Base-by-base conservation (phyloP, 495 filamentous ascomycete species). In the Annulohypoxylon bovei region DNA sequence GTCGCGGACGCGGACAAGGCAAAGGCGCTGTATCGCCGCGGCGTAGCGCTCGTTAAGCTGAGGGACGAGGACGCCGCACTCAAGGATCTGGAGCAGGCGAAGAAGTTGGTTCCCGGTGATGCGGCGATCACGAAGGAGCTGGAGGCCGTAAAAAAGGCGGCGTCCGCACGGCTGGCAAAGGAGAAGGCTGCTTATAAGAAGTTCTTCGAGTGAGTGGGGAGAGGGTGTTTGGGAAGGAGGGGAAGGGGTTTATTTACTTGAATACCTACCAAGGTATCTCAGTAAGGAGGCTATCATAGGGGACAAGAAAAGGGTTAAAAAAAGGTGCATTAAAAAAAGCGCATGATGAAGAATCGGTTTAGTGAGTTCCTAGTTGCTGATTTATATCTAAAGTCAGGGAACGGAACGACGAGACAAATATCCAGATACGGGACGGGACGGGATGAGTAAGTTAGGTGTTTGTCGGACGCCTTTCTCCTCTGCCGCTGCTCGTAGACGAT, bases 101-200 rank as follows among this genome's bases (percentile, higher is more conserved):
- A 84, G 66, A 90, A 89, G 81, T 82, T 93, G 30, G 91, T 87
- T 16, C 94, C 94, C 12, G 84, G 83, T 27, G 95, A 99, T 81
- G 88, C 85, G 1, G 92, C 87, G 47, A 87, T 98, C 54, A 77
- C 80, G 56, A 90, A 89, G 73, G 93, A 97, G 80, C 85, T 96
- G 35, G 82, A 83, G 33, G 82, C 84, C 55, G 89, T 94, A 27
- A 97, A 95, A 87, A 90, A 90, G 82, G 86, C 82, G 58, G 85
- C 91, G 40, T 86, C 87, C 50, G 92, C 88, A 55, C 87, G 91
- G 72, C 83, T 87, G 67, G 90, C 90, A 76, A 96, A 92, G 85
- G 93, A 98, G 83, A 95, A 93, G 84, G 91, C 89, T 32, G 91
- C 90, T 27, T 95, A 93, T 76, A 88, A 88, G 81, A 97, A 94